Evolutionary conservation across 2,329 filamentous ascomycete species (phyloP).

Genomic region (Monosporascus sp.): DNA sequence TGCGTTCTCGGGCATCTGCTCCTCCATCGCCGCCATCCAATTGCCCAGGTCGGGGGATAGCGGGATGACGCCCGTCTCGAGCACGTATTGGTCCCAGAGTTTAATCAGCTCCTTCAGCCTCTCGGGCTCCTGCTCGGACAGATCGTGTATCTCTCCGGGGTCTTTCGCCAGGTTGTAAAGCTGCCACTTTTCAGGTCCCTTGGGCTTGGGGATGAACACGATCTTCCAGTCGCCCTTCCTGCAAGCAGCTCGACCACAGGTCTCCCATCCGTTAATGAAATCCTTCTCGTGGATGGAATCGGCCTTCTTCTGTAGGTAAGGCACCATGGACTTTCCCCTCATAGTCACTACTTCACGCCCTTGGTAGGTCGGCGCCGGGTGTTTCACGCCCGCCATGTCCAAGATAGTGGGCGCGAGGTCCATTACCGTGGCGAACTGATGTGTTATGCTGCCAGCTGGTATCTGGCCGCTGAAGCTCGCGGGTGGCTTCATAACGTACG

Average conservation of each 20-base stretch:
- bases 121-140: constrained; percentile 27
- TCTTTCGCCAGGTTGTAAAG: constrained; percentile 40
- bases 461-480: constrained; percentile 17
- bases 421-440: constrained; percentile 48
- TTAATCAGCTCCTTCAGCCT: constrained; percentile 26
- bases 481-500: constrained; percentile 42
- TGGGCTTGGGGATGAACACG: constrained; percentile 42
- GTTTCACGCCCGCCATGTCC: constrained; percentile 40
- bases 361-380: constrained; percentile 46
- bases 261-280: constrained; percentile 33
- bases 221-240: constrained; percentile 33
- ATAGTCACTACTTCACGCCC: constrained; percentile 28
- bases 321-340: constrained; percentile 29
- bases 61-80: constrained; percentile 56
- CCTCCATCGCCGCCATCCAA: constrained; percentile 55
- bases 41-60: constrained; percentile 52
- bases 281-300: constrained; percentile 30
- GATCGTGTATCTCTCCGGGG: constrained; percentile 38
- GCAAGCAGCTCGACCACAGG: constrained; percentile 28
- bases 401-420: constrained; percentile 43
- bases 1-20: constrained; percentile 59
- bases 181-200: constrained; percentile 44
- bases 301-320: constrained; percentile 20
- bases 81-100: constrained; percentile 30
- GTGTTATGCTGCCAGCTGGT: constrained; percentile 33